A percentile compares a stretch with the other conserved stretches of the same genome.
These are phyloP conservation scores for Cyclanthera cordifolia DNA, from an alignment of 306 rosid genomes.

Conservation along the genomic window DNA sequence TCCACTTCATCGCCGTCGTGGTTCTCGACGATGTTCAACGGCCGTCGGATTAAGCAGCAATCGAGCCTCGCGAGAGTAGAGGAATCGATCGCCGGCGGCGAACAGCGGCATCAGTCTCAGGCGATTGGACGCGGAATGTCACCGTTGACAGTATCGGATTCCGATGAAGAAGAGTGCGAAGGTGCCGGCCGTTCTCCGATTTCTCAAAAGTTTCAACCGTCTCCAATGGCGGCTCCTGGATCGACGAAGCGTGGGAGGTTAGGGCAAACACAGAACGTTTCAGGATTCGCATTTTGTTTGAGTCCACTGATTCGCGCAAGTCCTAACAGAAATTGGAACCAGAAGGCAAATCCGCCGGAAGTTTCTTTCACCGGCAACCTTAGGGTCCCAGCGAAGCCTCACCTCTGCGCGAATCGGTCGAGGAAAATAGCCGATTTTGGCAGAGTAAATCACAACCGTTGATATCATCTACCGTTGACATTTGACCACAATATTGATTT, in stretches of 20 bases:
- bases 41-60: constrained; percentile 26
- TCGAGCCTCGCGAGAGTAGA: constrained; percentile 15
- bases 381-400: constrained; percentile 40
- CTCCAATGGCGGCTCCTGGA: constrained; percentile 35
- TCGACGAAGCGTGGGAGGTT: constrained; percentile 36
- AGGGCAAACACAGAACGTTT: constrained; percentile 30
- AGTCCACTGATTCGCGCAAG: constrained; percentile 81
- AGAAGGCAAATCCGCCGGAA: constrained; percentile 47
- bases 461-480: constrained; percentile 31
- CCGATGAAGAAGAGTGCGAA: constrained; percentile 22
- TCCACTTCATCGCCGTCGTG: constrained; percentile 48
- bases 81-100: constrained; percentile 1
- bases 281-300: constrained; percentile 66
- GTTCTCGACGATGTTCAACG: constrained; percentile 45
- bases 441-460: constrained; percentile 61
- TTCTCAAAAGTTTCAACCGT: constrained; percentile 42
- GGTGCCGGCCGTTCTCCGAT: constrained; percentile 36
- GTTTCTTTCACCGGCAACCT: constrained; percentile 28
- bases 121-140: constrained; percentile 79
- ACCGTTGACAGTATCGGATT: constrained; percentile 36
- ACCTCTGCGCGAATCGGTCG: constrained; percentile 65
- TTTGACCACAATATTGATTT: constrained; percentile 12
- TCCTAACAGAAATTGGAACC: constrained; percentile 62
- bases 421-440: constrained; percentile 86
- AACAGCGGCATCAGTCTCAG: constrained; percentile 19